Evolutionary conservation across 148 eudicot species (phyloP).

Genomic region (Heliamphora exappendiculata): DNA sequence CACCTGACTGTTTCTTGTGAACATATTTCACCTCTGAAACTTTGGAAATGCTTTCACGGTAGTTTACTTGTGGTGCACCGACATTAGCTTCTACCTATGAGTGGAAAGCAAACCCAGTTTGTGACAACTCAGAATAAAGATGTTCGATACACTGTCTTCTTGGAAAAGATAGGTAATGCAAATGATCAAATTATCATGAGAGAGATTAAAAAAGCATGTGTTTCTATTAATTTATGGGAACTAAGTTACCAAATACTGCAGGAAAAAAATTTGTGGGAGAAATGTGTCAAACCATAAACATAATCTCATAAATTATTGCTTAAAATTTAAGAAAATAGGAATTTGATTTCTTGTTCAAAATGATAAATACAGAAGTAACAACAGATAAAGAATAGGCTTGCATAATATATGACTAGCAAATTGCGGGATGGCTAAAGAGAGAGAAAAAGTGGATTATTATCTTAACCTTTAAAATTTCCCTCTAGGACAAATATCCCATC

Average conservation of each 20-base stretch:
- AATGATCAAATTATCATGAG: background rate
- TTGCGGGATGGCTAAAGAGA: too few relatives aligned
- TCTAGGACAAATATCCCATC: too few relatives aligned
- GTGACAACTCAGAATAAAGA: background rate
- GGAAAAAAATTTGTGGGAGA: too few relatives aligned
- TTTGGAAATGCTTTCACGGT: constrained; percentile 87
- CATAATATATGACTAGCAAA: too few relatives aligned
- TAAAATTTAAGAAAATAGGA: background rate
- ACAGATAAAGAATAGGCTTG: background rate
- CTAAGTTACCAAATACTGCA: too few relatives aligned
- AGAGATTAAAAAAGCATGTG: background rate
- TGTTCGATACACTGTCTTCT: background rate
- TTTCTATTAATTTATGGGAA: background rate
- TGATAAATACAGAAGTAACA: background rate
- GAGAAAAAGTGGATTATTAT: too few relatives aligned
- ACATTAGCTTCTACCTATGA: constrained; percentile 91
- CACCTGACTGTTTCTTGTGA: constrained; percentile 97
- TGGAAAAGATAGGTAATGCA: background rate
- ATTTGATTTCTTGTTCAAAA: background rate
- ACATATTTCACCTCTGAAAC: constrained; percentile 63
- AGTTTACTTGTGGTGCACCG: constrained; percentile 98
- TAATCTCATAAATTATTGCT: background rate
- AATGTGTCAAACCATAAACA: background rate
- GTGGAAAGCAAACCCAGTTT: constrained; percentile 9
- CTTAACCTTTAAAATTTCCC: too few relatives aligned